Evolutionary conservation across 108 stramenopile genomes (phyloP).

Genomic region (Nitzschia putrida): DNA sequence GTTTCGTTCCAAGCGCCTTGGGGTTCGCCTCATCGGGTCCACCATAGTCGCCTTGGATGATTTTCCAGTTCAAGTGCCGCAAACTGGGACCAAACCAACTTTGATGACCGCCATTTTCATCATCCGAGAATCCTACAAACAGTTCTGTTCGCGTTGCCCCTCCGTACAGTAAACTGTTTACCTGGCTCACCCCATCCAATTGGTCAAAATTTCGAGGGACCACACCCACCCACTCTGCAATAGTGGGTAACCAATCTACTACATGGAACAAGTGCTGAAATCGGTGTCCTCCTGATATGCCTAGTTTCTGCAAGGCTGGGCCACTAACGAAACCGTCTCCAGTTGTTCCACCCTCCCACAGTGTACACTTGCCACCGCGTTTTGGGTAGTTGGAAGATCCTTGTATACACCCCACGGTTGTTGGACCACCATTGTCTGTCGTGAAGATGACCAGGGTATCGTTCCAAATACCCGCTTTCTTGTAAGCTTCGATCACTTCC

Average conservation of each 20-base stretch:
- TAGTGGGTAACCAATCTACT: conserved; percentile 53
- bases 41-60: conserved; percentile 35
- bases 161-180: not conserved
- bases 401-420: conserved; percentile 16
- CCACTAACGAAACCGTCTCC: conserved; percentile 47
- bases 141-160: conserved; percentile 29
- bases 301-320: conserved; percentile 19
- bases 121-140: conserved; percentile 29
- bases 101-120: not conserved
- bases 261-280: conserved; percentile 39
- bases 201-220: conserved; percentile 8
- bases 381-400: conserved; percentile 52
- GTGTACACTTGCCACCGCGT: conserved; percentile 54
- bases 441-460: conserved; percentile 55
- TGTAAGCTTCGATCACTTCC: conserved; percentile 29
- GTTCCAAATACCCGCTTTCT: conserved; percentile 35
- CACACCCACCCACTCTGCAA: conserved; percentile 25
- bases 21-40: conserved; percentile 31
- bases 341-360: conserved; percentile 61
- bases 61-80: conserved; percentile 45
- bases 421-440: conserved; percentile 64
- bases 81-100: conserved; percentile 41
- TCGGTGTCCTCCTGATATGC: not conserved
- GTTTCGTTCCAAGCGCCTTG: conserved; percentile 3
- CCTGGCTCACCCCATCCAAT: conserved; percentile 42